These are phyloP conservation scores for Penicillium bialowiezense DNA, from an alignment of 495 filamentous ascomycete genomes.

Conservation along the genomic window DNA sequence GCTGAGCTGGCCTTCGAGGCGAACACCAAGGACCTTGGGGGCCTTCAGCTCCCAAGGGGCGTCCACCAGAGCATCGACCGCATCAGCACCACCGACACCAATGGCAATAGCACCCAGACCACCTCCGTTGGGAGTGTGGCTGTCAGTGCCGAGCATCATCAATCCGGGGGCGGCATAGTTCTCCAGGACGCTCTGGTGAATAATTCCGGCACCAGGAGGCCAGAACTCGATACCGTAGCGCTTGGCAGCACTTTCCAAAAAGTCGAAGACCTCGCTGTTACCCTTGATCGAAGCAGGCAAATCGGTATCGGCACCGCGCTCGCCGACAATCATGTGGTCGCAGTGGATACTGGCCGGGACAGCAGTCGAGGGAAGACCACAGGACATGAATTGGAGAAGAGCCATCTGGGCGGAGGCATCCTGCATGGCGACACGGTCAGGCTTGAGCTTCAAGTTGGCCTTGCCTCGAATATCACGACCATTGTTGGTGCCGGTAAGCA, in stretches of 20 bases:
- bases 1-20: conserved; percentile 75
- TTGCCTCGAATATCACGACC: conserved; percentile 75
- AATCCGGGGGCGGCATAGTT: conserved; percentile 96
- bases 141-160: conserved; percentile 99
- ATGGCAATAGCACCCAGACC: conserved; percentile 93
- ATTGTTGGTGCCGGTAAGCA: conserved; percentile 49
- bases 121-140: conserved; percentile 95
- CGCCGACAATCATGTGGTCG: conserved; percentile 97
- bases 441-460: conserved; percentile 95
- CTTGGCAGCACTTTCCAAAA: conserved; percentile 88
- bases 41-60: conserved; percentile 97
- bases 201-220: conserved; percentile 98
- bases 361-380: conserved; percentile 83
- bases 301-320: conserved; percentile 82
- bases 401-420: conserved; percentile 99
- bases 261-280: conserved; percentile 97
- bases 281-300: conserved; percentile 81
- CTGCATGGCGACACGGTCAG: conserved; percentile 97
- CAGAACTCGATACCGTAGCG: conserved; percentile 99
- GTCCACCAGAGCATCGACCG: conserved; percentile 93
- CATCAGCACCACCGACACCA: conserved; percentile 95
- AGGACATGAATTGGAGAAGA: conserved; percentile 96
- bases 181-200: conserved; percentile 96
- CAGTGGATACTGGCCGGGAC: conserved; percentile 98
- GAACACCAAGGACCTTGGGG: conserved; percentile 83